Conservation (phyloP, 2,329 filamentous ascomycete species). For the Diatrype stigma region DNA sequence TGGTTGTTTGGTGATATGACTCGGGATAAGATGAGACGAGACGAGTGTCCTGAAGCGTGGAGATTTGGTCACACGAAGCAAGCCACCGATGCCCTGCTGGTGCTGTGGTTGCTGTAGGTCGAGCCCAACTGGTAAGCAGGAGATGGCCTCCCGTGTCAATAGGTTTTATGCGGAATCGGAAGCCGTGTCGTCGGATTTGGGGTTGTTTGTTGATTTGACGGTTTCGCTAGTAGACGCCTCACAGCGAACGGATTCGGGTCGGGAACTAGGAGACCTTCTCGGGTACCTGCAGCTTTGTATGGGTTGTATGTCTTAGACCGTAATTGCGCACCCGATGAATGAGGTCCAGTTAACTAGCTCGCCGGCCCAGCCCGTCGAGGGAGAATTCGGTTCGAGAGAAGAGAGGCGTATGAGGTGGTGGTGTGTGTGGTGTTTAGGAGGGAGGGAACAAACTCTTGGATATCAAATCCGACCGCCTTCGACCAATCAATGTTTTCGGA, state of each 20-base stretch:
- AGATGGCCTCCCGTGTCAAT: background rate
- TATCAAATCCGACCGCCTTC: too few relatives aligned
- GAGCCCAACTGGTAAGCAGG: background rate
- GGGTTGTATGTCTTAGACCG: constrained; percentile 11
- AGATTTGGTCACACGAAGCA: background rate
- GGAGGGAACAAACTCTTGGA: too few relatives aligned
- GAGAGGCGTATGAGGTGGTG: too few relatives aligned
- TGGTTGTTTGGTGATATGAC: background rate
- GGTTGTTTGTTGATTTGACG: background rate
- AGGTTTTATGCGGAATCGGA: background rate
- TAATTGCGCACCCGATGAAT: constrained; percentile 1
- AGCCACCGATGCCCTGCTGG: background rate
- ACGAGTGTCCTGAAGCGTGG: too few relatives aligned
- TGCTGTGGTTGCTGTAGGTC: background rate
- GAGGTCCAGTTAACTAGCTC: too few relatives aligned
- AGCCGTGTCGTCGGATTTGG: background rate
- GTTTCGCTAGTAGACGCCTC: constrained; percentile 14
- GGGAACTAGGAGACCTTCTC: constrained; percentile 4
- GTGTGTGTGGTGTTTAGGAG: too few relatives aligned
- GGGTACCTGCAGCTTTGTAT: constrained; percentile 15
- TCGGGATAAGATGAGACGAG: background rate
- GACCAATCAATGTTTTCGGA: too few relatives aligned
- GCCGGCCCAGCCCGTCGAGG: too few relatives aligned
- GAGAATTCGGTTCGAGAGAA: too few relatives aligned
- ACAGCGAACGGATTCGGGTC: constrained; percentile 19